phyloP scores from a whole-genome alignment of 192 early-diverging fungal species.

The Coemansia sp. region DNA sequence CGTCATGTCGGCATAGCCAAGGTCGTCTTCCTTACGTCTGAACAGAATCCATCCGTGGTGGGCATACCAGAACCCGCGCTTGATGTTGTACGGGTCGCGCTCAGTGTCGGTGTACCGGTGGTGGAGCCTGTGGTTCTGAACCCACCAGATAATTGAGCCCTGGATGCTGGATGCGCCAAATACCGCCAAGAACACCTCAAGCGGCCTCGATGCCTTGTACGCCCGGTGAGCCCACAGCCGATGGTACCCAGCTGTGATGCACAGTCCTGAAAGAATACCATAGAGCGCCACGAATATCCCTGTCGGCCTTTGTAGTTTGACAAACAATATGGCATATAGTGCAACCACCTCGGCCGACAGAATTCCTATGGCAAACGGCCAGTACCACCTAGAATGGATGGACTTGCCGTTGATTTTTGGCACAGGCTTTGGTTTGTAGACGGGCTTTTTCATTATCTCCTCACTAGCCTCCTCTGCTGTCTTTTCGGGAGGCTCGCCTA shows the following conservation, averaged over 20 bases:
- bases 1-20: slow-evolving; percentile 84
- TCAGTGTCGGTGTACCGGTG: slow-evolving; percentile 90
- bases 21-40: slow-evolving; percentile 68
- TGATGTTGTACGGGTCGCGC: slow-evolving; percentile 81
- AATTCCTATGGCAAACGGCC: slow-evolving; percentile 57
- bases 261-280: slow-evolving; percentile 31
- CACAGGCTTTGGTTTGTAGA: slow-evolving; percentile 40
- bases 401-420: slow-evolving; percentile 39
- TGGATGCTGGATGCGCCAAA: slow-evolving; percentile 74
- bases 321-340: slow-evolving; percentile 74
- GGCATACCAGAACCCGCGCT: slow-evolving; percentile 78
- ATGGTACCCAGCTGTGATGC: slow-evolving; percentile 76
- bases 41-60: slow-evolving; percentile 89
- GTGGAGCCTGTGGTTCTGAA: slow-evolving; percentile 83
- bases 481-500: slow-evolving; percentile 44
- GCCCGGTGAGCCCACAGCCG: slow-evolving; percentile 82
- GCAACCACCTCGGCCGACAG: slow-evolving; percentile 65
- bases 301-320: slow-evolving; percentile 73
- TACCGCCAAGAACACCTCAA: slow-evolving; percentile 64
- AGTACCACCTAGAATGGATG: slow-evolving; percentile 52
- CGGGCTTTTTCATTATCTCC: slow-evolving; percentile 38
- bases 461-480: slow-evolving; percentile 20
- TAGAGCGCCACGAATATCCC: slow-evolving; percentile 34
- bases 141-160: slow-evolving; percentile 89
- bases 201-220: slow-evolving; percentile 65